Base-by-base conservation (phyloP, 129 eudicot species). In the Saussurea involucrata region DNA sequence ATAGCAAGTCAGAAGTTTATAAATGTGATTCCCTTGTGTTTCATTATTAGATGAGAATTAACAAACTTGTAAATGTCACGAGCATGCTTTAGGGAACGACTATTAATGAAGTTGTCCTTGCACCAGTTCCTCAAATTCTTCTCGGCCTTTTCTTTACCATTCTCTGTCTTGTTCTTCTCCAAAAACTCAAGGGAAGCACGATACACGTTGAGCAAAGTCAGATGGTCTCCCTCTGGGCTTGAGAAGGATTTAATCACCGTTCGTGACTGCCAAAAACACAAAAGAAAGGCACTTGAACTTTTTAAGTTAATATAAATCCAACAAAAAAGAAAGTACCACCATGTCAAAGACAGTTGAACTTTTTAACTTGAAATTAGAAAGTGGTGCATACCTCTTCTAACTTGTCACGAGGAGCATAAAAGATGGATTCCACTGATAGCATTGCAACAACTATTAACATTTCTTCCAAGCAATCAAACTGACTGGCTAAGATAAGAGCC, bases 351-450 rank as follows among this genome's bases (percentile, higher is more conserved):
- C n/a, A n/a, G n/a, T n/a, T n/a, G n/a, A n/a, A n/a, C n/a, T n/a
- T n/a, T n/a, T n/a, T n/a, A n/a, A n/a, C n/a, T n/a, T n/a, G n/a
- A n/a, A n/a, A n/a, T n/a, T n/a, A n/a, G 37, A 67, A 72, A 65
- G 40, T 24, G 12, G 68, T 73, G 28, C 75, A 71, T 82, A 91
- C 98, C 97, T 94, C 97, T 74, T 94, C 97, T 86, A 84, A 73
- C 86, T 94, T 94, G 13, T 94, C 97, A 64, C 96, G 97, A 7
- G 97, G 97, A 25, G 81, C 92, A 76, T 94, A 94, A 80, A 90
- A 94, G 63, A 94, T 89, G 21, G 98, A 94, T 73, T 94, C 98
- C 24, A 89, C 98, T 0, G 98, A 94, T 73, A 94, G 87, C 98
- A 94, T 89, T 31, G 98, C 82, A 55, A 94, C 98, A 83, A 84